Evolutionary conservation across 192 early-diverging fungal species (phyloP), one percentile per base, ranked within the genome.

Genomic region (Podila minutissima): DNA sequence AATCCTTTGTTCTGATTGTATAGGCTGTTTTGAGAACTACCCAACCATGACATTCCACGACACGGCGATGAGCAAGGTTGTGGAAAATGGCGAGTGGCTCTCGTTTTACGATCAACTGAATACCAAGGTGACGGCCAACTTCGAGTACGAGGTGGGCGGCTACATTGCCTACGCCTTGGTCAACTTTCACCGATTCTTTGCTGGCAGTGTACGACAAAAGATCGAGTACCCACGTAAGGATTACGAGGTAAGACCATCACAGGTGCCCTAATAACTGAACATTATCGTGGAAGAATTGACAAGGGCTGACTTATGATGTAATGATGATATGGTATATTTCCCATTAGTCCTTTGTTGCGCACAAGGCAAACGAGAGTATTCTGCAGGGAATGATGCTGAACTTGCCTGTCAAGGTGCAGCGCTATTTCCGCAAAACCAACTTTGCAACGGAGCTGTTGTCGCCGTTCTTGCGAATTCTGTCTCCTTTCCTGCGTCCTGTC

Each of bases 1-100:
- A 20, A 32, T 62, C 22, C 58, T 32, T 22, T 59, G 8, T n/a
- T 26, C 37, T 33, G 7, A 8, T 26, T 78, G 8, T 64, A 3
- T 67, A 94, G 94, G 95, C 2, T 97, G 95, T 71, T 96, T 94
- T 85, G 96, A 99, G 68, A 95, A 95, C 76, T 99, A 95, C 84
- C 88, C 93, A 10, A 82, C 87, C 28, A 91, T 93, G 88, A 89
- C 91, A 26, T 91, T 94, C 64, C 92, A 95, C 66, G 95, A 97
- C 75, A 74, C 90, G 12, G 89, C 89, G 15, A 85, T 89, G 62
- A 82, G 88, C 11, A 92, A 92, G 49, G 85, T 95, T 8, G 86
- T 93, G 2, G 78, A 89, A 50, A 86, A 90, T 53, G 83, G 88
- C 32, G 91, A 94, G 32, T 97, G 94, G 94, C 70, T 97, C 2